Evolutionary conservation across 108 stramenopile genomes (phyloP), one percentile per base, ranked within the genome.

Genomic region (Discostella stelligeroides): DNA sequence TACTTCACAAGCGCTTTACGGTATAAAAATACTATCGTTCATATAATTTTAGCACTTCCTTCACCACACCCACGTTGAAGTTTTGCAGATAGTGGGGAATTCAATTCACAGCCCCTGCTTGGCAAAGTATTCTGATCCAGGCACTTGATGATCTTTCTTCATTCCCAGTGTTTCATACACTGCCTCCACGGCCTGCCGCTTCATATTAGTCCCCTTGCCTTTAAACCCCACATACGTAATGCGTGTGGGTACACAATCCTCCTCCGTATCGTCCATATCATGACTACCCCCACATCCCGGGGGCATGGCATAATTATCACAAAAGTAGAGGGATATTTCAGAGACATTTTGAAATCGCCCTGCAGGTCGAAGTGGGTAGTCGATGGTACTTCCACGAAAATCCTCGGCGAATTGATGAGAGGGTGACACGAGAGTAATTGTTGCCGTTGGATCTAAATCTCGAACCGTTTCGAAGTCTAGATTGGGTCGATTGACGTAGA

Each of bases 171-270:
- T 75, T 66, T 95, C 94, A 66, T 95, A 95, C 7, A 92, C 72
- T 13, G 86, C 73, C 28, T 95, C 85, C 6, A 95, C 94, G 7
- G 84, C 89, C 63, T 77, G 57, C 11, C 91, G 85, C 58, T 85
- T 88, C 55, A 79, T 67, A 28, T 80, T 71, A 47, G 85, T 90
- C 5, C 94, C 94, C 60, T 87, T 88, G 6, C 94, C 94, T 66
- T 95, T 95, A 53, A 95, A 70, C 12, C 94, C 94, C 28, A 95
- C 81, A 67, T 84, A 95, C 4, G 86, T 91, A 27, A 95, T 81
- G 47, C 88, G 78, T 11, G 94, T 92, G 1, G 81, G 72, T 4
- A 79, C 60, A 6, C 75, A 67, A 38, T 83, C 87, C 9, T 76
- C 80, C n/a, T 81, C 82, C 38, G 69, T 70, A 18, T 84, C 79